Evolutionary conservation across 768 basidiomycete species (phyloP), one percentile per base, ranked within the genome.

Genomic region (Calvatia gigantea): DNA sequence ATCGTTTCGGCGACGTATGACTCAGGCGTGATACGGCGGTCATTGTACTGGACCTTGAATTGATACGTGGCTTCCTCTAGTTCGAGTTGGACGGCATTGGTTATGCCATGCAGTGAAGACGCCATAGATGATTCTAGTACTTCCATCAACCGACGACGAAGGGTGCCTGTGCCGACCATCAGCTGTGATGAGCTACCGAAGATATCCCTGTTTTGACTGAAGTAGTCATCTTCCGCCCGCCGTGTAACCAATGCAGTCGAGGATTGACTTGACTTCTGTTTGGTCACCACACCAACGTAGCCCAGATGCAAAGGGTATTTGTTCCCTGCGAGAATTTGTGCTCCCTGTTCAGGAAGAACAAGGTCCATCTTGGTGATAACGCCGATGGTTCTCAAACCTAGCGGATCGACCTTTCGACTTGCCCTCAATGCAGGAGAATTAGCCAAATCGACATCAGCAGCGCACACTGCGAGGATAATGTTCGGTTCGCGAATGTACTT

Each of bases 401-500:
- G 75, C 2, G 96, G 96, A 66, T 99, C 97, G 3, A 98, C 91
- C 60, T 90, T 88, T 38, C 95, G 80, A 69, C 93, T 95, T 0
- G 97, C 94, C 47, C 94, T 80, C 47, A 99, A 75, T 0, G 97
- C 97, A 6, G 97, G 95, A 0, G 94, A 97, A 70, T 99, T 99
- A 58, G 97, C 97, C 11, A 99, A 80, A 73, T 99, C 97, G 53
- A 99, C 97, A 68, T 99, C 95, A 6, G 97, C 97, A 6, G 97
- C 91, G 67, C 97, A 99, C 15, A 99, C 92, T 4, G 97, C 96
- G n/a, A 99, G 83, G 62, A 98, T 89, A 70, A 99, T 94, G 70
- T 99, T 99, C n/a, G 97, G 96, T 67, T 98, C 94, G n/a, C 91
- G 85, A 64, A 99, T 99, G 69, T 99, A 99, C 67, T 87, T 91